phyloP scores from a whole-genome alignment of 148 eudicot species.

The Pouteria glomerata region DNA sequence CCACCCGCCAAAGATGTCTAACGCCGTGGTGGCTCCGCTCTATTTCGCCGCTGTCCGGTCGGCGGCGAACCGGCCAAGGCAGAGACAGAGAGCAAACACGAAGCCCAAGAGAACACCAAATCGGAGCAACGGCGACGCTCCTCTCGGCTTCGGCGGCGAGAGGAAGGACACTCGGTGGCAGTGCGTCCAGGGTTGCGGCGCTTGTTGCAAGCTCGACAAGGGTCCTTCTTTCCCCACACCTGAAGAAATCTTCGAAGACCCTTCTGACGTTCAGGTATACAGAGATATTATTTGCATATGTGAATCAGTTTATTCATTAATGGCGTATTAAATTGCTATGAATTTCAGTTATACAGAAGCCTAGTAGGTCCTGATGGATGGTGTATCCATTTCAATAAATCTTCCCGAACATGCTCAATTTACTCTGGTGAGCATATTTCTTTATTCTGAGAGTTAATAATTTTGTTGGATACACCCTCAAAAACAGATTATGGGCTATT shows the following conservation, averaged over 20 bases:
- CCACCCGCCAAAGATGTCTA: slow-evolving; percentile 9
- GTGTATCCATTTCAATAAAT: slow-evolving; percentile 78
- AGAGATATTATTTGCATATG: too few relatives aligned
- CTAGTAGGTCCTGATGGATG: slow-evolving; percentile 87
- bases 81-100: slow-evolving; percentile 6
- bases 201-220: slow-evolving; percentile 88
- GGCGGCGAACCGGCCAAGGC: slow-evolving; percentile 13
- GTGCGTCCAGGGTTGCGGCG: slow-evolving; percentile 77
- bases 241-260: slow-evolving; percentile 69
- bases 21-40: slow-evolving; percentile 21
- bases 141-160: slow-evolving; percentile 46
- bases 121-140: slow-evolving; percentile 1
- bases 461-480: neutral
- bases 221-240: slow-evolving; percentile 80
- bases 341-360: slow-evolving; percentile 57
- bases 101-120: slow-evolving; percentile 5
- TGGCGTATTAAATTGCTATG: too few relatives aligned
- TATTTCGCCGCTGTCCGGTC: slow-evolving; percentile 14
- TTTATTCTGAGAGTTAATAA: neutral
- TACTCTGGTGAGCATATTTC: slow-evolving; percentile 51
- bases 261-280: slow-evolving; percentile 63
- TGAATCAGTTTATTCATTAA: too few relatives aligned
- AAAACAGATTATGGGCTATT: neutral
- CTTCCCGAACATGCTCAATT: slow-evolving; percentile 70
- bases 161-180: slow-evolving; percentile 67